These are phyloP conservation scores for Nannochloropsis oceanica DNA, from an alignment of 108 stramenopile species.

Conservation along the genomic window DNA sequence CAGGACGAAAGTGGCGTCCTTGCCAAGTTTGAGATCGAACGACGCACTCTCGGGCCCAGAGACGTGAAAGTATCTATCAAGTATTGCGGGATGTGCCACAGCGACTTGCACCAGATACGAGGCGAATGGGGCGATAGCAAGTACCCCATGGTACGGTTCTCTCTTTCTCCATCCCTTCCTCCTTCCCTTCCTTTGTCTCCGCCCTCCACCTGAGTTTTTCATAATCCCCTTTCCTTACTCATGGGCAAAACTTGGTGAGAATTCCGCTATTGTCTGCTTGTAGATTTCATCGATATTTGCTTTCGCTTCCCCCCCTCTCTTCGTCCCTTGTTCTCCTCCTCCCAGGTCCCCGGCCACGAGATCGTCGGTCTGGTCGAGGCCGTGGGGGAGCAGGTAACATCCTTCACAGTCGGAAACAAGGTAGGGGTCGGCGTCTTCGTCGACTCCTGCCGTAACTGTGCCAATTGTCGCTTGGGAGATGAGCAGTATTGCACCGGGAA, in stretches of 20 bases:
- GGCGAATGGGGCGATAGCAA: not conserved
- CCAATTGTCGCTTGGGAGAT: not conserved
- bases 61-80: not conserved
- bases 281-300: too few species aligned
- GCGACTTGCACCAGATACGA: not conserved
- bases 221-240: too few species aligned
- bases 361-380: constrained; percentile 1
- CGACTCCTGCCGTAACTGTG: constrained; percentile 7
- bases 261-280: too few species aligned
- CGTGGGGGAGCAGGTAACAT: not conserved
- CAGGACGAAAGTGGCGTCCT: not conserved
- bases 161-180: too few species aligned
- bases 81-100: constrained; percentile 4
- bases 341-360: constrained; percentile 18
- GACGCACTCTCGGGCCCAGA: not conserved
- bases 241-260: too few species aligned
- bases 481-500: constrained; percentile 16
- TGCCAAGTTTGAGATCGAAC: not conserved
- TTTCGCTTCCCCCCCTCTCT: too few species aligned
- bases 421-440: not conserved
- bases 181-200: too few species aligned
- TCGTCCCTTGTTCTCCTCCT: not conserved
- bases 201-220: too few species aligned
- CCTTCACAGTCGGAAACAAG: not conserved
- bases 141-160: not conserved